Evolutionary conservation across 2,329 filamentous ascomycete species (phyloP), one percentile per base, ranked within the genome.

Genomic region (Fusarium sp.): DNA sequence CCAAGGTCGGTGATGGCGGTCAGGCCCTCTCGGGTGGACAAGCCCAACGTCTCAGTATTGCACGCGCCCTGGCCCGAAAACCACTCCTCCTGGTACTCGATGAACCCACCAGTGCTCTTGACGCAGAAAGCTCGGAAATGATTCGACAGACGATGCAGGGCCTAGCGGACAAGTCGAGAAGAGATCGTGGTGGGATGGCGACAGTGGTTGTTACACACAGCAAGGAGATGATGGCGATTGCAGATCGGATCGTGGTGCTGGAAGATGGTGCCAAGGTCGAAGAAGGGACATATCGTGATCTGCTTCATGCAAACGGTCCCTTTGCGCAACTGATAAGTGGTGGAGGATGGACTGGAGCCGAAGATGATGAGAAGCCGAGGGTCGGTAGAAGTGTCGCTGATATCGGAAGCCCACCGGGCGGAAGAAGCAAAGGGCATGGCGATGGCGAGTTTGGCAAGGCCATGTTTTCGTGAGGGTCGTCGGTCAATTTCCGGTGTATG

Each of bases 131-230:
- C 40, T 90, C 93, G 0, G 85, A 85, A 3, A 80, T 86, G 2
- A 87, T 98, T 4, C 84, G 92, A 12, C 80, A 86, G 9, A 91
- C 91, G 0, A 84, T 97, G 41, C 79, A 78, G 37, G 75, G 76
- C 0, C 79, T 96, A 1, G 82, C 91, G 12, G 65, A 72, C 1
- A 60, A 63, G 23, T 67, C 73, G 58, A 76, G 47, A 16, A 57
- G 57, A 37, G 66, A 61, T 63, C 9, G 66, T 4, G 53, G 53
- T 11, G 83, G 82, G 0, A 87, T 94, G 78, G 92, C 92, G 0
- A 89, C 97, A 0, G 84, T 98, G 15, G 86, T 97, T 27, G 91
- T 97, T 40, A 97, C 94, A 51, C 95, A 98, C 80, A 89, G 87
- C 60, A 85, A 84, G 66, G 91, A 95, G 75, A 97, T 97, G 94